A percentile compares a stretch with the other conserved stretches of the same genome.
Conservation (phyloP, 2,329 filamentous ascomycete genomes). For the Gnomoniopsis sp. region DNA sequence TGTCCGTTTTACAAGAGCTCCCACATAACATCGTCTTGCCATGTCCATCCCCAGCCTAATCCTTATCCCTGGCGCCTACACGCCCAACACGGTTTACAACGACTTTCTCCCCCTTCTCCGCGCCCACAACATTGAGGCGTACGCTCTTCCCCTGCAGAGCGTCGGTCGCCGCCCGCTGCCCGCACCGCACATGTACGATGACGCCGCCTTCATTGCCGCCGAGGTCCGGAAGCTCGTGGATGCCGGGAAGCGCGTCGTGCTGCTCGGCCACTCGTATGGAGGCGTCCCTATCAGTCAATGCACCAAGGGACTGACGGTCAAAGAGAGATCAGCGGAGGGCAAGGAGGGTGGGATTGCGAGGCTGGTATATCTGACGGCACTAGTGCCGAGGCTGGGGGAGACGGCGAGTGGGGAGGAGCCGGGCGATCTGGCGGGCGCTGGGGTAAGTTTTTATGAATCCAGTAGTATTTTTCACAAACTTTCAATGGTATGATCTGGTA, state of each 20-base stretch:
- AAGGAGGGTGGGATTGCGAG: not conserved
- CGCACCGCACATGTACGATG: conserved; percentile 25
- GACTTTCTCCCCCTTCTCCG: not conserved
- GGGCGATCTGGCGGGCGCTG: too few species aligned
- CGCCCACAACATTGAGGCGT: not conserved
- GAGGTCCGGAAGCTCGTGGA: conserved; percentile 31
- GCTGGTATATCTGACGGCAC: not conserved
- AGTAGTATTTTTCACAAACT: too few species aligned
- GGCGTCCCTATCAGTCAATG: not conserved
- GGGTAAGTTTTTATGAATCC: too few species aligned
- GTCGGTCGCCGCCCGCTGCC: not conserved
- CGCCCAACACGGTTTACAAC: not conserved
- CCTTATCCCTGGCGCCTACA: not conserved
- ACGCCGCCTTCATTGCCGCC: conserved; percentile 27
- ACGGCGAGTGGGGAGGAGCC: not conserved
- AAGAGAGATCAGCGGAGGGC: not conserved
- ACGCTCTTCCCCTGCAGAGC: not conserved
- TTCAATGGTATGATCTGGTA: too few species aligned
- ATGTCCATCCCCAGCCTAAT: not conserved
- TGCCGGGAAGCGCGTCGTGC: not conserved
- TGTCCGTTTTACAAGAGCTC: too few species aligned
- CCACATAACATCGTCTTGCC: not conserved
- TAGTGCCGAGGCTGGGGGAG: not conserved
- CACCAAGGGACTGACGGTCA: not conserved
- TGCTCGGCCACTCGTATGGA: conserved; percentile 1